Percentiles rank a stretch among this genome's conserved stretches.
These are phyloP conservation scores for Rosa persica DNA, from an alignment of 306 rosid genomes.

Conservation along the genomic window DNA sequence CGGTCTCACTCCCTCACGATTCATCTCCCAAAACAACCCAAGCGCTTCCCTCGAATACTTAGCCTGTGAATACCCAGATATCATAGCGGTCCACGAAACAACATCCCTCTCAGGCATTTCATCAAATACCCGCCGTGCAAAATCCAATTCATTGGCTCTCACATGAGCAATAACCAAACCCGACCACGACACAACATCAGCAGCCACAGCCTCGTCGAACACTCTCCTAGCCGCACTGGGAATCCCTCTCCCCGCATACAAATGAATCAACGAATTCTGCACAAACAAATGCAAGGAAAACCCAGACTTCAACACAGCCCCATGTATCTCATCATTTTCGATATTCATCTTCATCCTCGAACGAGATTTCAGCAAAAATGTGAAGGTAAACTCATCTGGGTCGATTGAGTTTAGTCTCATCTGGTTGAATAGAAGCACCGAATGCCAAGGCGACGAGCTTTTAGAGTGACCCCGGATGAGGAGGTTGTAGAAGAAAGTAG, in stretches of 20 bases:
- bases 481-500: conserved; percentile 57
- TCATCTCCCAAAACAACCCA: conserved; percentile 55
- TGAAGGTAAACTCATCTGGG: conserved; percentile 56
- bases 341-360: conserved; percentile 25
- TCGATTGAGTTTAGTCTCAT: conserved; percentile 42
- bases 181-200: conserved; percentile 65
- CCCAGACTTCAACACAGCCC: conserved; percentile 49
- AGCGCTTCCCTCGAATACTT: conserved; percentile 46
- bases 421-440: conserved; percentile 40
- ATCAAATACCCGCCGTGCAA: conserved; percentile 44
- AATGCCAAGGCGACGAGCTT: conserved; percentile 34
- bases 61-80: conserved; percentile 48
- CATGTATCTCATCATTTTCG: conserved; percentile 43
- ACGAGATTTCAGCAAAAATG: conserved; percentile 54
- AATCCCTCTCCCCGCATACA: conserved; percentile 46
- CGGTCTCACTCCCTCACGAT: conserved; percentile 35
- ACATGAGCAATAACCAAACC: conserved; percentile 55
- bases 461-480: conserved; percentile 57
- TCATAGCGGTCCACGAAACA: conserved; percentile 56
- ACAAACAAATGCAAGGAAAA: conserved; percentile 47
- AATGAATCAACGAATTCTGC: conserved; percentile 50
- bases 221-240: conserved; percentile 38
- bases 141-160: conserved; percentile 46
- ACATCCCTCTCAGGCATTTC: conserved; percentile 69
- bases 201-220: conserved; percentile 44